These are phyloP conservation scores for Tricholoma flavovirens DNA, from an alignment of 768 basidiomycete species.

Conservation along the genomic window DNA sequence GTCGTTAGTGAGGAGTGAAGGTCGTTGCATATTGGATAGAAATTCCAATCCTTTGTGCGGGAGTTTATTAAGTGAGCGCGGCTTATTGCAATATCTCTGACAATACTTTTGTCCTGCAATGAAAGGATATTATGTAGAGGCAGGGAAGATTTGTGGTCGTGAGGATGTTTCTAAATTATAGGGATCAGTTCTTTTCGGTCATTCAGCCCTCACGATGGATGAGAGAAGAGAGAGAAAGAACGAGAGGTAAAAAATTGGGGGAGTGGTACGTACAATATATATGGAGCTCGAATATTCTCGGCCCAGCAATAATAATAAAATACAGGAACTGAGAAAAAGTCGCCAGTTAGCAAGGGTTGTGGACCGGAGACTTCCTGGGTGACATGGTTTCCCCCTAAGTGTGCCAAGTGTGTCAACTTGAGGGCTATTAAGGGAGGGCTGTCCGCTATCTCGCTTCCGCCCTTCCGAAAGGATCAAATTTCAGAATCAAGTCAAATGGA, in stretches of 20 bases:
- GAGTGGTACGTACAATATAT: neutral
- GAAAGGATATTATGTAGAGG: neutral
- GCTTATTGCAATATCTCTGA: neutral
- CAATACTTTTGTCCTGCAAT: neutral
- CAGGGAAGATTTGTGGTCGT: neutral
- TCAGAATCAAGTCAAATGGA: conserved; percentile 13
- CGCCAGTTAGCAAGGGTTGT: neutral
- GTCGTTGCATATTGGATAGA: conserved; percentile 22
- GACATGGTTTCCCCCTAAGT: neutral
- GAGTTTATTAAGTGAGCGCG: neutral
- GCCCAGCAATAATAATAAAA: conserved; percentile 2
- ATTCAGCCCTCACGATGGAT: neutral
- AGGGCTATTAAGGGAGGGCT: neutral
- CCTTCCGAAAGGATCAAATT: conserved; percentile 1
- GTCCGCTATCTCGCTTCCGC: conserved; percentile 6
- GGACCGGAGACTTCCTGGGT: conserved; percentile 1
- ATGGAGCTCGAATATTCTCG: conserved; percentile 1
- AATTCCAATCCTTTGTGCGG: neutral
- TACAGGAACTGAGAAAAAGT: conserved; percentile 3
- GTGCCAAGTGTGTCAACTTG: too few relatives aligned
- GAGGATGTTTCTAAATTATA: neutral
- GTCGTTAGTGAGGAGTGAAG: conserved; percentile 26
- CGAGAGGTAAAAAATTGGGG: neutral
- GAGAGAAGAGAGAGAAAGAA: neutral
- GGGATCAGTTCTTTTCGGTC: neutral